Percentiles rank a stretch among this genome's conserved stretches.
Evolutionary conservation across 2,329 filamentous ascomycete genomes (phyloP).

Genomic region (Fusarium pseudograminearum): DNA sequence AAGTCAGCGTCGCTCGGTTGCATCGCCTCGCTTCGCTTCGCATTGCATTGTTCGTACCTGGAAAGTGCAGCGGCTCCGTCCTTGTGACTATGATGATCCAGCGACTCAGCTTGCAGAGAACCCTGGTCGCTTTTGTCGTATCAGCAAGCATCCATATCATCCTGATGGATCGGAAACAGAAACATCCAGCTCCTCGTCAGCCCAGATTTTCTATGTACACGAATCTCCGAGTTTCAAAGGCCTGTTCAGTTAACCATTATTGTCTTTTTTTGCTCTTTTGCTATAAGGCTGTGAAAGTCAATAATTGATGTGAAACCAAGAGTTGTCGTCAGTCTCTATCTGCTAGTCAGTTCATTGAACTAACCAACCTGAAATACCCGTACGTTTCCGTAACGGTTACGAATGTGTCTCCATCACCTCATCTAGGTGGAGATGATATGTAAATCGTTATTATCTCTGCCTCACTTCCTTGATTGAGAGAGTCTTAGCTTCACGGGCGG

Average conservation of each 20-base stretch:
- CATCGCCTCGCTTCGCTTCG: constrained; percentile 12
- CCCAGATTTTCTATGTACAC: constrained; percentile 13
- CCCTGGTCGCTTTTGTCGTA: constrained; percentile 22
- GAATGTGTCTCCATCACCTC: constrained; percentile 13
- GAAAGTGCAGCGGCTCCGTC: constrained; percentile 35
- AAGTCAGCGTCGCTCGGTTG: constrained; percentile 17
- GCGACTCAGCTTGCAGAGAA: constrained; percentile 22
- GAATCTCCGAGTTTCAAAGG: constrained; percentile 40
- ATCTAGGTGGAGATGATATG: constrained; percentile 30
- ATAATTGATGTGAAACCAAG: constrained; percentile 22
- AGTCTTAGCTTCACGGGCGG: constrained; percentile 11
- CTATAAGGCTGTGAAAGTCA: constrained; percentile 18
- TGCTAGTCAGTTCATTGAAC: neutral
- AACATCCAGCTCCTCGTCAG: constrained; percentile 23
- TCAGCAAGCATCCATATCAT: constrained; percentile 15
- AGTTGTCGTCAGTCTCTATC: neutral
- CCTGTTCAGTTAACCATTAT: constrained; percentile 20
- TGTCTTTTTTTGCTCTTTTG: constrained; percentile 14
- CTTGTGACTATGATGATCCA: constrained; percentile 31
- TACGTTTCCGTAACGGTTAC: constrained; percentile 21
- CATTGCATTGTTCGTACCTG: constrained; percentile 36
- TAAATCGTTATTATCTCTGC: constrained; percentile 32
- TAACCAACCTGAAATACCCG: constrained; percentile 4
- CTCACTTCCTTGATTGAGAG: constrained; percentile 17
- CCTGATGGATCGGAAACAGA: constrained; percentile 29